phyloP scores from a whole-genome alignment of 495 filamentous ascomycete species.

The Venustampulla echinocandica region DNA sequence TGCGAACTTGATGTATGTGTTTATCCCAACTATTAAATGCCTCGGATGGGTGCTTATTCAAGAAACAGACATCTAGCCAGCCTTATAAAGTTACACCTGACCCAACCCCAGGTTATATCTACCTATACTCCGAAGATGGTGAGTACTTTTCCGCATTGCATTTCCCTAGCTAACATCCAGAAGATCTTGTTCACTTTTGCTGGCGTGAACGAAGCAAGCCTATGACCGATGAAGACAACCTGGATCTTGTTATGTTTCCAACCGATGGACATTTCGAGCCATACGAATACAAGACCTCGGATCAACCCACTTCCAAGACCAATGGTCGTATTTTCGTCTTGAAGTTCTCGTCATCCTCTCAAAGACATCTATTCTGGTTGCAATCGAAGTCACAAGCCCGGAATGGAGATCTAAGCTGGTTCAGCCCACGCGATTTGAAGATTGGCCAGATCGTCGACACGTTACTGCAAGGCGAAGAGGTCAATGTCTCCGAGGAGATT shows the following conservation, averaged over 20 bases:
- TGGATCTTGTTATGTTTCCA: conserved; percentile 88
- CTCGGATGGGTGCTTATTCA: conserved; percentile 24
- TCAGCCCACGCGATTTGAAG: conserved; percentile 71
- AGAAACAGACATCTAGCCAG: conserved; percentile 50
- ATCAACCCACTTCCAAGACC: conserved; percentile 49
- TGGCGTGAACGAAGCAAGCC: conserved; percentile 63
- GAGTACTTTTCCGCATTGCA: conserved; percentile 17
- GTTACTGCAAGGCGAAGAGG: conserved; percentile 81
- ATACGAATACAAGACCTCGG: conserved; percentile 49
- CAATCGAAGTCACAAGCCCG: conserved; percentile 78
- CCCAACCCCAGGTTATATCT: conserved; percentile 75
- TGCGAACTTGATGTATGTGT: conserved; percentile 69
- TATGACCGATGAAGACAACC: conserved; percentile 53
- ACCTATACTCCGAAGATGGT: conserved; percentile 91
- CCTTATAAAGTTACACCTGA: conserved; percentile 60
- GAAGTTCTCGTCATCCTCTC: conserved; percentile 89
- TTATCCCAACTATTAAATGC: not conserved
- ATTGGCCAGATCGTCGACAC: conserved; percentile 77
- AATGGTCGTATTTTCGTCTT: conserved; percentile 88
- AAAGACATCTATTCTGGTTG: conserved; percentile 91
- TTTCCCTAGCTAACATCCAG: conserved; percentile 4
- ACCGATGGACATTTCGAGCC: conserved; percentile 75
- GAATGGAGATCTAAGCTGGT: conserved; percentile 62
- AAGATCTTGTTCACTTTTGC: conserved; percentile 89
- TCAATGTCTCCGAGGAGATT: conserved; percentile 73